Evolutionary conservation across 805 yeast species (phyloP).

Genomic region (Candida nitratophila): DNA sequence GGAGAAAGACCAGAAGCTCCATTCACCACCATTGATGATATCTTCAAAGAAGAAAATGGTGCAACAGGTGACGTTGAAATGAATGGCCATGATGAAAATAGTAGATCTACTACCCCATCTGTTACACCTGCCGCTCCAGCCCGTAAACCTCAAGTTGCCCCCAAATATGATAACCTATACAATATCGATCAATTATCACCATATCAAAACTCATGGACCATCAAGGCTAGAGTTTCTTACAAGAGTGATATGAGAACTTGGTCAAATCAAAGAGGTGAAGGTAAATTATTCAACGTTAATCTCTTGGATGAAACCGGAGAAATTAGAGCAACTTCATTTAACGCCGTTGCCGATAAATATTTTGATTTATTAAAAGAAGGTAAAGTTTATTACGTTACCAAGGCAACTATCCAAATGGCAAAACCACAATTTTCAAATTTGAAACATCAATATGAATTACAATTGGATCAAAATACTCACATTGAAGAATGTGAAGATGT

Average conservation of each 20-base stretch:
- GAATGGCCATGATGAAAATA: not conserved
- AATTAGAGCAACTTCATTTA: conserved; percentile 92
- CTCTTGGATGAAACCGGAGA: conserved; percentile 93
- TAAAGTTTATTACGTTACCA: conserved; percentile 76
- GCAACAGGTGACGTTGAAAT: not conserved
- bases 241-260: conserved; percentile 86
- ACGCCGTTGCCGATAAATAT: conserved; percentile 75
- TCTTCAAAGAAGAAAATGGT: conserved; percentile 1
- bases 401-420: conserved; percentile 74
- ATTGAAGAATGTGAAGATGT: conserved; percentile 58
- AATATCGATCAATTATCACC: conserved; percentile 89
- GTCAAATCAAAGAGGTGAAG: conserved; percentile 82
- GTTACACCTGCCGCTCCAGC: conserved; percentile 3
- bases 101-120: conserved; percentile 3
- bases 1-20: conserved; percentile 24
- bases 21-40: conserved; percentile 2
- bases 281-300: conserved; percentile 82
- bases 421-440: conserved; percentile 81
- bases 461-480: conserved; percentile 70
- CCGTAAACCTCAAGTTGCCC: not conserved
- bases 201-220: conserved; percentile 84
- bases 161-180: conserved; percentile 36
- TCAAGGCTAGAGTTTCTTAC: conserved; percentile 84
- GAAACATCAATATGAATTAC: conserved; percentile 82
- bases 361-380: conserved; percentile 80